Evolutionary conservation across 2,329 filamentous ascomycete genomes (phyloP), one percentile per base, ranked within the genome.

Genomic region (Dothistroma pini): DNA sequence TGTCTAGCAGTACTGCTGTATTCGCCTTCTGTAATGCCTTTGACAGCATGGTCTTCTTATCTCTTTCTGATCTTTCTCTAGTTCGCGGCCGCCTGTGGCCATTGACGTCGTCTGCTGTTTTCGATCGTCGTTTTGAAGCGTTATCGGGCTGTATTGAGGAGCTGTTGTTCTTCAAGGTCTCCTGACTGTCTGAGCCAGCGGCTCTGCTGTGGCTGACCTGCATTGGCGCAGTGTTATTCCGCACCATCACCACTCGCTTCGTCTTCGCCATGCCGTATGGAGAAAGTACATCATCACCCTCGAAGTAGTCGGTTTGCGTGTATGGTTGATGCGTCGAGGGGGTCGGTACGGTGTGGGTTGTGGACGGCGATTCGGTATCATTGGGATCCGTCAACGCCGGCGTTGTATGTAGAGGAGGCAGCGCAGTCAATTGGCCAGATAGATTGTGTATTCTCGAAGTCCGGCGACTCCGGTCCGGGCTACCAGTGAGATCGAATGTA

Each of bases 11-110:
- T 29, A 99, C 95, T 22, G 95, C 95, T 12, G 91, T 93, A 72
- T 99, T 97, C 54, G 95, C 95, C 77, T 97, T 96, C 73, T 96
- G 89, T 58, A 99, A 80, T 0, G 95, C 95, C 69, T 90, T 90
- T n/a, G 93, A 96, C 38, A 99, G 83, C 93, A 97, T 97, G 11
- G 88, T 90, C 79, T 97, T 97, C 74, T 97, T 82, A 68, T 82
- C 80, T 68, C 76, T 79, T 61, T 81, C 80, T 55, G 76, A 72
- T 62, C 74, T 73, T 64, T 80, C 79, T 54, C 75, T 73, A 7
- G 73, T 74, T 63, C 75, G 57, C 41, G 69, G 65, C 49, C 58
- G 58, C 50, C 57, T 62, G 19, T 57, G 44, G 22, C 55, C 59
- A 57, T 60, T 56, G 41, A 62, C 56, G 19, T 65, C 62, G 49